Base-by-base conservation (phyloP, 495 filamentous ascomycete species). In the Tuber indicum region DNA sequence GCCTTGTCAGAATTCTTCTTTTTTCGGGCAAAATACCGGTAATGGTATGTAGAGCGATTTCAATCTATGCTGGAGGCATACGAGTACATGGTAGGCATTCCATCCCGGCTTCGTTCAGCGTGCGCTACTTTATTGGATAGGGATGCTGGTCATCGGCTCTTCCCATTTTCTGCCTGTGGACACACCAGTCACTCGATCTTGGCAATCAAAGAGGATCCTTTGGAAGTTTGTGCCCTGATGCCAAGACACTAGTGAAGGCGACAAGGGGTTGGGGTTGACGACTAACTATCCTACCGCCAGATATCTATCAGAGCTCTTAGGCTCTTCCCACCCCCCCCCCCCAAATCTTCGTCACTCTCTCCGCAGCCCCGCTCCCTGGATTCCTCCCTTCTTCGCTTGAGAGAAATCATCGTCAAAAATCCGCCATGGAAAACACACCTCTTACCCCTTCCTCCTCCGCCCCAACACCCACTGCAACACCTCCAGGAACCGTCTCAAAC, bases 401-500 rank as follows among this genome's bases (percentile, higher is more conserved):
- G 69, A 74, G 74, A 76, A 6, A 44, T 44, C 72, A 72, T 41
- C 69, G 26, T n/a, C 66, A 47, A 39, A 72, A 72, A 42, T 58
- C 39, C 46, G 72, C 70, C 45, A 43, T 47, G 66, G 70, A 52
- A 44, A 49, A 71, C 49, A 19, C 36, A n/a, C n/a, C 69, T 41
- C n/a, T 47, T 72, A 12, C 69, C 44, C 23, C 69, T 70, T 74
- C 70, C 72, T 70, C 70, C 21, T 76, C 72, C 44, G 70, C 72
- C 47, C 75, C 36, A 72, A 78, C 78, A 70, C 76, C 79, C 45
- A 49, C 78, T 42, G 74, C 79, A 42, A 81, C 78, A 73, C 73
- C 79, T 46, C 74, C 81, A 58, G 81, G 81, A 43, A 78, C 73
- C 76, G 74, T 82, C 70, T 80, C 81, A 19, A 82, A 52, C 70